Evolutionary conservation across 1,139 yeast species (phyloP), one percentile per base, ranked within the genome.

Genomic region (Scheffersomyces titani): DNA sequence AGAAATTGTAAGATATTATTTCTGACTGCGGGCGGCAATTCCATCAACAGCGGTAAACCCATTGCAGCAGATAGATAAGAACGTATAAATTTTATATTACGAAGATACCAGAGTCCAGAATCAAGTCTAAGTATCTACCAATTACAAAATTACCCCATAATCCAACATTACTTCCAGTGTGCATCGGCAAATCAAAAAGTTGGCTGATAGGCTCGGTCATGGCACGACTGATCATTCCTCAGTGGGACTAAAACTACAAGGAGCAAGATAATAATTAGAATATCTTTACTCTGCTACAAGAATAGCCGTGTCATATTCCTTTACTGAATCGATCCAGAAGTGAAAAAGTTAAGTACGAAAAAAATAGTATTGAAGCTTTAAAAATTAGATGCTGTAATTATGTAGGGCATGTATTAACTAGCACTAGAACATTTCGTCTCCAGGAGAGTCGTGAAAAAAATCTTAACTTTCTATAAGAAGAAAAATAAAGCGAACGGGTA

Each of bases 1-100:
- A 76, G 65, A 54, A 64, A 74, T 19, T 52, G 57, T 11, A 75
- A 62, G 44, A 76, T 65, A 20, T 56, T 50, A 36, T 55, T 51
- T 18, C 67, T 55, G 18, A 66, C 61, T 13, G 55, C 52, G 5
- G 56, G 52, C 1, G 72, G 71, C 5, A 72, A 56, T 20, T 65
- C 69, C 18, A 55, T 46, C 3, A 63, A 44, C 52, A 52, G 55
- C 13, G n/a, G 22, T 30, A 11, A 6, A 30, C 6, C 16, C 40
- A 30, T 30, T 30, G 40, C 40, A 30, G 40, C 40, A 13, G 40
- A 30, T 30, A 30, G 13, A 9, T 30, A 30, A 16, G 40, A 30
- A 30, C 16, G 40, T 9, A 30, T 6, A 30, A 30, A 22, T 22
- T 22, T 22, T 22, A 22, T 9, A 11, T 16, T 30, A 30, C 40